These are phyloP conservation scores for Afroboletus lepidellus DNA, from an alignment of 1,284 basidiomycete genomes.

Conservation along the genomic window DNA sequence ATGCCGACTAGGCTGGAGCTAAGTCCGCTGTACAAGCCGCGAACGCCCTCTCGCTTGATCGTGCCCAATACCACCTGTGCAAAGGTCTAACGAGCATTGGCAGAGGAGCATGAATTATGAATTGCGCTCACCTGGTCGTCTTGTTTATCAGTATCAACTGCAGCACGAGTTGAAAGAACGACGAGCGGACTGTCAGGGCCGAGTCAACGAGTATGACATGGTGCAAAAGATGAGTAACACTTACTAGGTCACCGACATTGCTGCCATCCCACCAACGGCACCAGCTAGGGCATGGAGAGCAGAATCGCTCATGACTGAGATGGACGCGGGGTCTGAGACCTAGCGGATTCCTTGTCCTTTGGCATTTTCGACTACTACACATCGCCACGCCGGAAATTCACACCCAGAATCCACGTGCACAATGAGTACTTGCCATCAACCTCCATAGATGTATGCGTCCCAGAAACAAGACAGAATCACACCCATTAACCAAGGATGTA, in stretches of 20 bases:
- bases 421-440: no score
- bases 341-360: background rate
- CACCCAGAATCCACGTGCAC: background rate
- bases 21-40: conserved; percentile 87
- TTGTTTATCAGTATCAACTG: conserved; percentile 78
- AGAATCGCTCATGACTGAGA: conserved; percentile 67
- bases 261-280: conserved; percentile 86
- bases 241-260: conserved; percentile 85
- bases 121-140: conserved; percentile 56
- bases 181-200: conserved; percentile 72
- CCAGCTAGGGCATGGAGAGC: conserved; percentile 89
- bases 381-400: background rate
- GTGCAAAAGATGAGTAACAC: conserved; percentile 28
- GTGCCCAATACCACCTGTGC: conserved; percentile 67
- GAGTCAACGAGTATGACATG: conserved; percentile 15
- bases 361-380: background rate
- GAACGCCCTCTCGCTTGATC: conserved; percentile 81
- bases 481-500: background rate
- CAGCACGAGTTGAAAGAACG: conserved; percentile 90
- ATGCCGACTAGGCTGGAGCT: conserved; percentile 88
- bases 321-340: background rate
- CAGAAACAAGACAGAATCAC: no score
- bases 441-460: no score
- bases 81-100: conserved; percentile 44
- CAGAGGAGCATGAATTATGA: background rate